Base-by-base conservation (phyloP, 2,329 filamentous ascomycete species). In the Aspergillus caelatus region DNA sequence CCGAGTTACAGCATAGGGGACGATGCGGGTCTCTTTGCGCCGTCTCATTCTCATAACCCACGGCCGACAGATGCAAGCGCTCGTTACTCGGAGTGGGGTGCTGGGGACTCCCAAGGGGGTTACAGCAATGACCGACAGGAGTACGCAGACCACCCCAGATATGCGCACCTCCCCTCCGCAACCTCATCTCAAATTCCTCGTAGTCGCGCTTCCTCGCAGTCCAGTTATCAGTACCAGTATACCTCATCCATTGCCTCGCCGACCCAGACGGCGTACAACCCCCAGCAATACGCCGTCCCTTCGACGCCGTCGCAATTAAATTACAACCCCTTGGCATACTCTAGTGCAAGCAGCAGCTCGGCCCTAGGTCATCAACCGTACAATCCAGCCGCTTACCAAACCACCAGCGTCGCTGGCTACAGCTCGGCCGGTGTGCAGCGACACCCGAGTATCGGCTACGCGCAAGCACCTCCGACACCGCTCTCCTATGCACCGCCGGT, bases 1-100 rank as follows among this genome's bases (percentile, higher is more conserved):
- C 85, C 87, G 56, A 94, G 90, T 81, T 93, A 92, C 81, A 89
- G 93, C 76, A 87, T 85, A 68, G 91, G 90, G 67, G 92, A 95
- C 76, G 91, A 94, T 75, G 81, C 83, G 55, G 79, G 81, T 56
- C 86, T 88, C 61, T 79, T 80, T 62, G 77, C 79, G 62, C 61
- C 74, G 11, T 58, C 72, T 11, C 69, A 70, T 50, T 69, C 69
- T 34, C 68, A 72, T 53, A 68, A 70, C 46, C 45, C 71, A 19
- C 72, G 71, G 62, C 75, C 78, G 62, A 75, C 74, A 45, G 80
- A 80, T 60, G 69, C 71, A 21, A 73, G 72, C 60, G 61, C 72
- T 60, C 73, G 75, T 26, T 77, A 77, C 67, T 57, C 71, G 67
- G 69, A 79, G 70, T 74, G 75, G 68, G 65, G 78, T 75, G 68